Evolutionary conservation across 345 rosid genomes (phyloP).

Genomic region (Populus simonii): DNA sequence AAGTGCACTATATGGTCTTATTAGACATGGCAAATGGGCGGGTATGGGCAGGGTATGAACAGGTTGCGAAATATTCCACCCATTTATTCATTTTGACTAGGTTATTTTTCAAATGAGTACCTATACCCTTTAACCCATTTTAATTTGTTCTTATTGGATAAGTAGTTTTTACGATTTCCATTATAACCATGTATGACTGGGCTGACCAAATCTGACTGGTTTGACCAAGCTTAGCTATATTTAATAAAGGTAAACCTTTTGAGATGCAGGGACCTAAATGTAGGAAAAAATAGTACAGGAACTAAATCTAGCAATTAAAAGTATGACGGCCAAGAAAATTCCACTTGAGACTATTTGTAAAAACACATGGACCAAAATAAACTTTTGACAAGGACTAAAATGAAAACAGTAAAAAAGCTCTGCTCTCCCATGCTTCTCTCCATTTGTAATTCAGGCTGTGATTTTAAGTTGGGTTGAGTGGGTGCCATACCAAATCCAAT

Average conservation of each 20-base stretch:
- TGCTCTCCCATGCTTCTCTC: background rate
- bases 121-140: no score
- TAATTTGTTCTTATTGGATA: no score
- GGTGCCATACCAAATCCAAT: background rate
- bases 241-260: background rate
- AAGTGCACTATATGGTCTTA: constrained; percentile 1
- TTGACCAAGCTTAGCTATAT: background rate
- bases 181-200: background rate
- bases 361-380: background rate
- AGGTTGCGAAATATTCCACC: no score
- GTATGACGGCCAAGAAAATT: background rate
- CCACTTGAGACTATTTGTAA: background rate
- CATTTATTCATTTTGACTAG: no score
- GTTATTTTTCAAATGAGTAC: no score
- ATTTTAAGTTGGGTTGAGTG: background rate
- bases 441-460: background rate
- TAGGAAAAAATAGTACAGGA: background rate
- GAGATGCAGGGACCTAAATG: background rate
- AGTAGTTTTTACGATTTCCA: no score
- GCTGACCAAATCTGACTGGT: background rate
- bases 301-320: background rate
- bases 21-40: no score
- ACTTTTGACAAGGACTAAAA: background rate
- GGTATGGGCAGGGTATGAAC: no score
- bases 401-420: background rate